Evolutionary conservation across 768 basidiomycete species (phyloP).

Genomic region (Auricularia auricula-judae): DNA sequence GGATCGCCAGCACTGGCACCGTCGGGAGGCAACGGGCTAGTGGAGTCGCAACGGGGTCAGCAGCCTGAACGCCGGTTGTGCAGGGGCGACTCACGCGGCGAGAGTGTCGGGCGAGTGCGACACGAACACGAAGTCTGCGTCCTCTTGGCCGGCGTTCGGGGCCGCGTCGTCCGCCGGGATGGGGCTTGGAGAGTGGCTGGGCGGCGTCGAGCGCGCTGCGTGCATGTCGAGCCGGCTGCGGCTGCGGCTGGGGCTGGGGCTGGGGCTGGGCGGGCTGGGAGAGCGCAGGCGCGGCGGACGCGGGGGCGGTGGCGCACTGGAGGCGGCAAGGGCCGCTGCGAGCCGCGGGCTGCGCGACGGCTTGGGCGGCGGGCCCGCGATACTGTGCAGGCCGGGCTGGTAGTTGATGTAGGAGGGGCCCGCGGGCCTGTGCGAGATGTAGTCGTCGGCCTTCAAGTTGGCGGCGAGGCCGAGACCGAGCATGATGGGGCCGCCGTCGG

Average conservation of each 20-base stretch:
- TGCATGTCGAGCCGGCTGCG: background rate
- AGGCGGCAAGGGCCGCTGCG: constrained; percentile 32
- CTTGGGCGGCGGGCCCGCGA: constrained; percentile 61
- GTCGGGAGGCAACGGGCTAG: background rate
- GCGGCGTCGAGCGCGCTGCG: background rate
- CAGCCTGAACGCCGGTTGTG: background rate
- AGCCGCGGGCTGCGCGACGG: constrained; percentile 35
- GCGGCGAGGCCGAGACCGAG: background rate
- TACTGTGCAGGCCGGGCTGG: constrained; percentile 44
- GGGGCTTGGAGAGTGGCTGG: background rate
- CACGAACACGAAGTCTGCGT: background rate
- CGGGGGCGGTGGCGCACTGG: constrained; percentile 35
- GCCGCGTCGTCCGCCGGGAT: background rate
- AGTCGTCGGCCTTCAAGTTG: background rate
- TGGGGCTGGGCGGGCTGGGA: constrained; percentile 25
- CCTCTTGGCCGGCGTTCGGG: background rate
- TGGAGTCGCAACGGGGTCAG: background rate
- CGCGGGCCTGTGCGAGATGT: background rate
- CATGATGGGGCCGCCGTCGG: background rate
- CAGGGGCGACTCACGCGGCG: background rate
- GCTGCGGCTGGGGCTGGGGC: constrained; percentile 9
- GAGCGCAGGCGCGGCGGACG: constrained; percentile 55
- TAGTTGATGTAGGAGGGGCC: constrained; percentile 8
- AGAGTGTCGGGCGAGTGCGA: background rate
- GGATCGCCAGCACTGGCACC: background rate